Conservation (phyloP, 1,139 yeast genomes). For the Schwanniomyces etchellsii region DNA sequence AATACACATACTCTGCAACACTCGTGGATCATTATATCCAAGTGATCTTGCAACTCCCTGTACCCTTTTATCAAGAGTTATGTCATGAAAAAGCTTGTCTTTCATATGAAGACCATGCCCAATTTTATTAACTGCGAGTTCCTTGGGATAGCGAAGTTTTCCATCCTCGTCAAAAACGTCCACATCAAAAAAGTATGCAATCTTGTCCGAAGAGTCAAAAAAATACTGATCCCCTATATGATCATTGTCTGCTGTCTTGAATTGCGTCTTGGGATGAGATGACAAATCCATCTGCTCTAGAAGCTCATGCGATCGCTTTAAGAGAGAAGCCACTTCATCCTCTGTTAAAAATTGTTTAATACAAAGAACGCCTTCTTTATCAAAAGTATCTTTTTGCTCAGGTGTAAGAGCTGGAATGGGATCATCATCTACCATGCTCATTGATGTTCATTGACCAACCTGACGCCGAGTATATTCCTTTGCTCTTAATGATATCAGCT, state of each 20-base stretch:
- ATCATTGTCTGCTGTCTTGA: slow-evolving; percentile 58
- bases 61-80: slow-evolving; percentile 51
- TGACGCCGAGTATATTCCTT: no score
- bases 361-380: not conserved
- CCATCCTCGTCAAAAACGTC: slow-evolving; percentile 59
- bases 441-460: no score
- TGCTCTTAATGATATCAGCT: no score
- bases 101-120: slow-evolving; percentile 72
- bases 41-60: slow-evolving; percentile 48
- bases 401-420: not conserved
- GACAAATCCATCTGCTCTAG: slow-evolving; percentile 35
- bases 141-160: slow-evolving; percentile 45
- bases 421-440: no score
- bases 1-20: slow-evolving; percentile 74
- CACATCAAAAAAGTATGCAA: slow-evolving; percentile 66
- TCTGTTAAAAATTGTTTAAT: not conserved
- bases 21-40: slow-evolving; percentile 58
- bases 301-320: not conserved
- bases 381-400: slow-evolving; percentile 14
- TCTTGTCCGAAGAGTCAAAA: slow-evolving; percentile 62
- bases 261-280: slow-evolving; percentile 67
- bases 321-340: not conserved
- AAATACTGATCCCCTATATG: slow-evolving; percentile 77
- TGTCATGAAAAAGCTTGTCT: slow-evolving; percentile 39
- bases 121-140: slow-evolving; percentile 63